These are phyloP conservation scores for Mortierella sp. DNA, from an alignment of 371 early-diverging fungal genomes.

Conservation along the genomic window DNA sequence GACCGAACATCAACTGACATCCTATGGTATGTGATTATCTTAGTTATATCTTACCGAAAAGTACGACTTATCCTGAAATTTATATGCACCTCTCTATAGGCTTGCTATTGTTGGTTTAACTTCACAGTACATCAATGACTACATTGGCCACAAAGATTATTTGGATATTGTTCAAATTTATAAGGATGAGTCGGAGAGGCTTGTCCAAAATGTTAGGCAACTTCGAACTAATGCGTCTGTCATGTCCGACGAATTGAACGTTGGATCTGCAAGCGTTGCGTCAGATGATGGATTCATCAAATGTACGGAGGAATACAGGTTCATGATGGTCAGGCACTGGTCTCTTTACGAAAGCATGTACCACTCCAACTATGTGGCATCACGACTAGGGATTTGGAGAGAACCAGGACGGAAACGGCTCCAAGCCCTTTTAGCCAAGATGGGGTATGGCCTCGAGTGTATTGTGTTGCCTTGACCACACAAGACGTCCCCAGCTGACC, in stretches of 20 bases:
- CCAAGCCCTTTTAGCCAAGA: conserved; percentile 85
- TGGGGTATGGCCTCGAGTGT: conserved; percentile 68
- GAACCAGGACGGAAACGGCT: conserved; percentile 83
- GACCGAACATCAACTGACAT: conserved; percentile 37
- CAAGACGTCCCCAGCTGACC: not conserved
- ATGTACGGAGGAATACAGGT: conserved; percentile 78
- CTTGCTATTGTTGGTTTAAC: conserved; percentile 79
- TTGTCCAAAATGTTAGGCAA: conserved; percentile 31
- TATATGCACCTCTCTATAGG: conserved; percentile 55
- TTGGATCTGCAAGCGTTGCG: not conserved
- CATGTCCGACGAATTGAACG: not conserved
- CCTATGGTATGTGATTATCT: conserved; percentile 30
- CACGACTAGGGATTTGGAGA: conserved; percentile 89
- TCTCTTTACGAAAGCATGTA: conserved; percentile 88
- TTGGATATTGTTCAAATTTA: conserved; percentile 62
- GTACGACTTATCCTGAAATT: not conserved
- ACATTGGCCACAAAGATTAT: conserved; percentile 70
- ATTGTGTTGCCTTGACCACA: conserved; percentile 28
- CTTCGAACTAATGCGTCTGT: not conserved
- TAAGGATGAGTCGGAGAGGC: conserved; percentile 71
- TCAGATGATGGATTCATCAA: conserved; percentile 40
- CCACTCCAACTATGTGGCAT: conserved; percentile 87
- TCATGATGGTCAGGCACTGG: conserved; percentile 94
- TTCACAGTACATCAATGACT: conserved; percentile 76
- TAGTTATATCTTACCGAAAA: not conserved